Conservation (phyloP, 2,329 filamentous ascomycete species). For the Lachnellula subtilissima region DNA sequence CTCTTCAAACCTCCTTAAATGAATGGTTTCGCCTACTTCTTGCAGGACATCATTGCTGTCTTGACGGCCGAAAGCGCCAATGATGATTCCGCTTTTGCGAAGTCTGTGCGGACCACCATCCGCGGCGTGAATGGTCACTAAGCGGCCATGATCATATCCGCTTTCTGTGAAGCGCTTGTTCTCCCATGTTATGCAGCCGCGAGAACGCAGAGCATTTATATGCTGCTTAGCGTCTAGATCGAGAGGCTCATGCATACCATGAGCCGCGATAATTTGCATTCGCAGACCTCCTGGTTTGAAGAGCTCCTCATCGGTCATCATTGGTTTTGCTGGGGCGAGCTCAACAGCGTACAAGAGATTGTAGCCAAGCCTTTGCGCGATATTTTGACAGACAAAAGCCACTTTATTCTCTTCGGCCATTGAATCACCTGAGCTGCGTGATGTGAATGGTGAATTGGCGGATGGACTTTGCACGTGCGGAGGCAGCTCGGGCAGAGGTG, state of each 20-base stretch:
- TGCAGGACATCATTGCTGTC: background rate
- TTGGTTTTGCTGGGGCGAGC: conserved; percentile 9
- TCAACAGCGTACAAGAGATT: conserved; percentile 29
- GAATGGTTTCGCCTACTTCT: background rate
- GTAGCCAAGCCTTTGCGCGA: conserved; percentile 25
- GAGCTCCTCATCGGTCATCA: conserved; percentile 20
- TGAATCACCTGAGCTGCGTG: background rate
- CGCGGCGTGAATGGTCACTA: conserved; percentile 7
- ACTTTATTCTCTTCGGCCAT: conserved; percentile 16
- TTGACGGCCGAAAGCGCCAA: conserved; percentile 16
- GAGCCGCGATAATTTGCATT: conserved; percentile 24
- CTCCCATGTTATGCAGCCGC: conserved; percentile 6
- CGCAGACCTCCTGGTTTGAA: conserved; percentile 14
- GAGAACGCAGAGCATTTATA: conserved; percentile 22
- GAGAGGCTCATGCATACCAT: conserved; percentile 22
- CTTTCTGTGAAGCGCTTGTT: background rate
- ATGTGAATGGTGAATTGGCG: background rate
- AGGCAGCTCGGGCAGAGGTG: background rate
- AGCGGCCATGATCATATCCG: conserved; percentile 8
- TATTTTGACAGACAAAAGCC: conserved; percentile 22
- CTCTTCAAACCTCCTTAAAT: background rate
- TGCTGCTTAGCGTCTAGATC: conserved; percentile 22
- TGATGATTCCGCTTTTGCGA: conserved; percentile 15
- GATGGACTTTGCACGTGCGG: background rate
- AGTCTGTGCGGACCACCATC: background rate